Conservation (phyloP, 768 basidiomycete genomes). For the Collybia mongolica region DNA sequence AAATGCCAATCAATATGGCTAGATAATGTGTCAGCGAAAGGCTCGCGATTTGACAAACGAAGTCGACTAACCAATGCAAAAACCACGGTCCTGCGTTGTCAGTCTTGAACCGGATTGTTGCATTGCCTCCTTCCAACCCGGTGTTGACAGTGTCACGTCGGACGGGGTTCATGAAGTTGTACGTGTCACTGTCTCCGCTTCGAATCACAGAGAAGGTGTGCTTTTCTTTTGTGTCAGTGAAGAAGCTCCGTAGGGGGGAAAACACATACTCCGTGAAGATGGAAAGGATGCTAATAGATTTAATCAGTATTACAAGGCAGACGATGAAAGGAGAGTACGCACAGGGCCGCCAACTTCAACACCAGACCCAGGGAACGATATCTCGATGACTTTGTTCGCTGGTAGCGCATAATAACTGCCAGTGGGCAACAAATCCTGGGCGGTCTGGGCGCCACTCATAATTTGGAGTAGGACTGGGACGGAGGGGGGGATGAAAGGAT, state of each 20-base stretch:
- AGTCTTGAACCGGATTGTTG: slow-evolving; percentile 37
- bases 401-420: slow-evolving; percentile 45
- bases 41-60: too few relatives aligned
- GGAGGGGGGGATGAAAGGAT: slow-evolving; percentile 30
- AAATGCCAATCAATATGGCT: slow-evolving; percentile 4
- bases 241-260: neutral
- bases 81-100: slow-evolving; percentile 32
- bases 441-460: slow-evolving; percentile 37
- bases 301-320: neutral
- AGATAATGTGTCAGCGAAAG: too few relatives aligned
- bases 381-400: slow-evolving; percentile 42
- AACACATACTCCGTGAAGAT: slow-evolving; percentile 26
- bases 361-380: slow-evolving; percentile 35
- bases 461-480: slow-evolving; percentile 49
- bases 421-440: slow-evolving; percentile 34
- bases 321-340: slow-evolving; percentile 2
- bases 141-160: slow-evolving; percentile 51
- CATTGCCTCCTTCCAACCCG: slow-evolving; percentile 25
- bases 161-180: slow-evolving; percentile 18
- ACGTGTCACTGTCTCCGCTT: slow-evolving; percentile 22
- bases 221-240: slow-evolving; percentile 10
- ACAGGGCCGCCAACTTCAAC: slow-evolving; percentile 24
- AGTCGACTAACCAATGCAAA: slow-evolving; percentile 21
- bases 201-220: slow-evolving; percentile 38
- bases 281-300: slow-evolving; percentile 21